Evolutionary conservation across 1,284 basidiomycete species (phyloP).

Genomic region (Trametes sp.): DNA sequence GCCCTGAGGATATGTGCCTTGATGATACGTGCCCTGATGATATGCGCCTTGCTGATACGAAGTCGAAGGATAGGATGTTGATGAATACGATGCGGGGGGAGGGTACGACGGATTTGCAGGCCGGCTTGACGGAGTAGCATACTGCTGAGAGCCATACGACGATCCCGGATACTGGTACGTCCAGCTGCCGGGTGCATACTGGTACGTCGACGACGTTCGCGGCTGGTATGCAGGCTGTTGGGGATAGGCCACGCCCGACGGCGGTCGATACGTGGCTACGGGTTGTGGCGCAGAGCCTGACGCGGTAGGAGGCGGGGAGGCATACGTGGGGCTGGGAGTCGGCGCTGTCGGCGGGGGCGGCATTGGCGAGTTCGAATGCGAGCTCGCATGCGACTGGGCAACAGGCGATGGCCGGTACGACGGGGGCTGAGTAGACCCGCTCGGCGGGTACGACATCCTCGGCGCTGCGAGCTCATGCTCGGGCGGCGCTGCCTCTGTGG

Average conservation of each 20-base stretch:
- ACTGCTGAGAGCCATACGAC: background rate
- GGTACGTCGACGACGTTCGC: slow-evolving; percentile 33
- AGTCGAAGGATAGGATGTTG: slow-evolving; percentile 26
- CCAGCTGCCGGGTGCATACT: slow-evolving; percentile 43
- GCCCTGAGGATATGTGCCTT: slow-evolving; percentile 22
- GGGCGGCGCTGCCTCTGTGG: slow-evolving; percentile 55
- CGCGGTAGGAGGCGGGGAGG: slow-evolving; percentile 5
- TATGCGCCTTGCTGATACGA: slow-evolving; percentile 5
- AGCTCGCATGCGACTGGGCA: background rate
- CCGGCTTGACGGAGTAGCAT: slow-evolving; percentile 1
- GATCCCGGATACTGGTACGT: slow-evolving; percentile 37
- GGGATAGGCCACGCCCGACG: background rate
- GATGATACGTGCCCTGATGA: background rate
- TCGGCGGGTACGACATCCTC: background rate
- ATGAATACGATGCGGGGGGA: background rate
- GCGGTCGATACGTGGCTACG: background rate
- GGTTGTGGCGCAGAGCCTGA: background rate
- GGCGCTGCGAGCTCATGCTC: slow-evolving; percentile 44
- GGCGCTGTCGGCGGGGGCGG: background rate
- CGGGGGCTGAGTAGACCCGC: slow-evolving; percentile 44
- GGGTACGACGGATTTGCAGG: slow-evolving; percentile 23
- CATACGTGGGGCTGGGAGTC: slow-evolving; percentile 10
- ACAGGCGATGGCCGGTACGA: slow-evolving; percentile 20
- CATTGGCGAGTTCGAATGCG: slow-evolving; percentile 8
- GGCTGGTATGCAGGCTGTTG: slow-evolving; percentile 32